Conservation (phyloP, 495 filamentous ascomycete species). For the Collariella sp. region DNA sequence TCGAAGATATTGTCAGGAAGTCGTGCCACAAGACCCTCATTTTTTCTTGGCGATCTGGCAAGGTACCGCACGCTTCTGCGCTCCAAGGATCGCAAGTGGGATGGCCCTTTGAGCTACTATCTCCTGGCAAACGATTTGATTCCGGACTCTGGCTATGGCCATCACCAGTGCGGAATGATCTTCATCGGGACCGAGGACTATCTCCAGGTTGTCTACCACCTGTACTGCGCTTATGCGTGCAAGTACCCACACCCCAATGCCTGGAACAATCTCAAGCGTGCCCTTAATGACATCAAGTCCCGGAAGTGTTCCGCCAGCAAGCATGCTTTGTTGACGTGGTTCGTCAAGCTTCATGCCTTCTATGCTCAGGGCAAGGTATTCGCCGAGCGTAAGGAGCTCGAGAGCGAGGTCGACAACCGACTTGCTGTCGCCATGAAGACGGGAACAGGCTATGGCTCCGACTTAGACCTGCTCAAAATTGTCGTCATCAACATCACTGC, state of each 20-base stretch:
- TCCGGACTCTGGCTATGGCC: slow-evolving; percentile 67
- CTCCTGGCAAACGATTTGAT: slow-evolving; percentile 67
- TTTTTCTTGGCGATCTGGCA: slow-evolving; percentile 80
- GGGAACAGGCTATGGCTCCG: slow-evolving; percentile 32
- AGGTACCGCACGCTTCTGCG: slow-evolving; percentile 57
- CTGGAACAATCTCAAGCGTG: slow-evolving; percentile 63
- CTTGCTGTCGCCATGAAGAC: slow-evolving; percentile 64
- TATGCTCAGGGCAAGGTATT: slow-evolving; percentile 66
- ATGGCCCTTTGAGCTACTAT: slow-evolving; percentile 77
- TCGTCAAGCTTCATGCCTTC: slow-evolving; percentile 78
- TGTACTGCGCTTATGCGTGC: slow-evolving; percentile 72
- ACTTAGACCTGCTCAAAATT: slow-evolving; percentile 65
- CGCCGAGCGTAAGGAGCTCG: slow-evolving; percentile 68
- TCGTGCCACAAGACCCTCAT: slow-evolving; percentile 82
- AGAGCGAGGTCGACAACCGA: slow-evolving; percentile 75
- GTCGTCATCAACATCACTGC: slow-evolving; percentile 80
- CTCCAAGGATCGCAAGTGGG: slow-evolving; percentile 64
- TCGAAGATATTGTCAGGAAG: slow-evolving; percentile 50
- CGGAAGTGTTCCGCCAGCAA: slow-evolving; percentile 13
- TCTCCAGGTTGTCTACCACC: slow-evolving; percentile 75
- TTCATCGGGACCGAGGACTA: slow-evolving; percentile 66
- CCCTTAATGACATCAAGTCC: slow-evolving; percentile 58
- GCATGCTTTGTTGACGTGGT: slow-evolving; percentile 61
- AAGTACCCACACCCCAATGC: slow-evolving; percentile 66
- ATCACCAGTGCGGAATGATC: slow-evolving; percentile 86